Evolutionary conservation across 2,329 filamentous ascomycete species (phyloP).

Genomic region (Fusarium sambucinum): DNA sequence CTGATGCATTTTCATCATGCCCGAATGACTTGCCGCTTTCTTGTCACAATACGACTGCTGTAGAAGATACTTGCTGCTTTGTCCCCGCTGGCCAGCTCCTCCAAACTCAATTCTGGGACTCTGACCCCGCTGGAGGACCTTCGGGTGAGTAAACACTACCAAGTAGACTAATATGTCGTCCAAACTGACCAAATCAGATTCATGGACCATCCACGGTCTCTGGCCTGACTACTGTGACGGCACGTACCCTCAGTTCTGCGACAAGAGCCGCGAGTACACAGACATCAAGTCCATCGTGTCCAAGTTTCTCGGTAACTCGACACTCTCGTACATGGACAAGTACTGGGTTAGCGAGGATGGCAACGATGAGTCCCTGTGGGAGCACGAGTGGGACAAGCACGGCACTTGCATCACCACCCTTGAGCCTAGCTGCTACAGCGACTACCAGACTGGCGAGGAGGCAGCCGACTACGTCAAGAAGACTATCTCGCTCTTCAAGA

Average conservation of each 20-base stretch:
- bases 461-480: conserved; percentile 77
- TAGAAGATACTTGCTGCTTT: conserved; percentile 79
- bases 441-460: conserved; percentile 72
- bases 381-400: conserved; percentile 82
- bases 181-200: conserved; percentile 57
- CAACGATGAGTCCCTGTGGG: conserved; percentile 74
- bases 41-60: conserved; percentile 72
- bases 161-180: accelerated
- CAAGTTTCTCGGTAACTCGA: conserved; percentile 62
- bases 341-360: conserved; percentile 80
- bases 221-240: conserved; percentile 78
- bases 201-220: conserved; percentile 81
- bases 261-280: conserved; percentile 69
- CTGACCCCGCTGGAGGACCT: conserved; percentile 72
- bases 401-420: conserved; percentile 80
- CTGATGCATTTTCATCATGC: conserved; percentile 33
- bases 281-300: conserved; percentile 75
- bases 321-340: conserved; percentile 74
- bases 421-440: conserved; percentile 73
- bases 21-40: conserved; percentile 40
- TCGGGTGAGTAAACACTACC: conserved; percentile 22
- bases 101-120: conserved; percentile 84
- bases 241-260: conserved; percentile 76
- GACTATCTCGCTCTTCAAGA: conserved; percentile 74
- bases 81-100: conserved; percentile 77